Evolutionary conservation across 2,329 filamentous ascomycete species (phyloP), one percentile per base, ranked within the genome.

Genomic region (Blumeria hordei): DNA sequence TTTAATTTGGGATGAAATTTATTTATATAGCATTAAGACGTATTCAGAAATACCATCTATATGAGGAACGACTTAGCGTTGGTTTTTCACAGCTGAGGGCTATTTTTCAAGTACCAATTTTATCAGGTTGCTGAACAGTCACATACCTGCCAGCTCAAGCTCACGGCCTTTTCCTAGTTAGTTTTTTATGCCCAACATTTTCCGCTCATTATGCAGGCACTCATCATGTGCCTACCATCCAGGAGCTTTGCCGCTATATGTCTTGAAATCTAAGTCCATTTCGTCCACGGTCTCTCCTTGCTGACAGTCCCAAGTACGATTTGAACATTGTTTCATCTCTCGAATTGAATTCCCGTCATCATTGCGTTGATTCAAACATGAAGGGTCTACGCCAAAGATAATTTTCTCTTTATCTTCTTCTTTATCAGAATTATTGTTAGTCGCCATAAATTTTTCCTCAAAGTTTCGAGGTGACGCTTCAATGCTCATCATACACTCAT

Each of bases 271-370:
- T n/a, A 65, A 53, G 58, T 65, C 64, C 62, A 66, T 64, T 35
- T 45, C 59, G 44, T 62, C 62, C 43, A 62, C 56, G n/a, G 58
- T 59, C 33, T 49, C 21, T 33, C 56, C 53, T 45, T 51, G 39
- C 34, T 6, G 56, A 37, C 12, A 35, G 18, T 36, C 36, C 18
- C 36, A 35, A 32, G 28, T 4, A n/a, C 6, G 32, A 36, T 16
- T 35, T n/a, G 32, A 51, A 33, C 59, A 57, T 45, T 66, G 63
- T 54, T 64, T 59, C 64, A 66, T 66, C 54, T 65, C 63, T 33
- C 59, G 59, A 1, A 50, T 49, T 53, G 36, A 9, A 12, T 12
- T 28, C 28, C 7, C 44, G 36, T 12, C 18, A 18, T 51, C 2
- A 50, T 54, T 36, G 6, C 39, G 36, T 45, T 55, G 53, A 1